Percentiles rank a stretch among this genome's conserved stretches.
Evolutionary conservation across 1,139 yeast species (phyloP).

Genomic region (Debaryomycetaceae sp.): DNA sequence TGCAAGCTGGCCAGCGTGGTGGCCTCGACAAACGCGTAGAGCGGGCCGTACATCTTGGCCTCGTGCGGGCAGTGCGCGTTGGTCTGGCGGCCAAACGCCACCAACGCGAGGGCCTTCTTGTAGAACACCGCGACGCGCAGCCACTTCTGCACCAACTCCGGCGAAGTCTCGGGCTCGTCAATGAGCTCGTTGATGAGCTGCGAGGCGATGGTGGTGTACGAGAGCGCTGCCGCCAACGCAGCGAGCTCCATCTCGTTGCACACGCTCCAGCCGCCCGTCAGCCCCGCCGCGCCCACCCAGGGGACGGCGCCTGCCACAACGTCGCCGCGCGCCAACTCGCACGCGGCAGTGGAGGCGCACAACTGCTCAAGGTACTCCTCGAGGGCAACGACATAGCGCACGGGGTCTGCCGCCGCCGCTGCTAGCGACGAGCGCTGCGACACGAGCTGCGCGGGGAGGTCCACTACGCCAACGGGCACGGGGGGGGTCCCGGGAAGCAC

Average conservation of each 20-base stretch:
- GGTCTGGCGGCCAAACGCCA: constrained; percentile 19
- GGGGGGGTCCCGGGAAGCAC: constrained; percentile 33
- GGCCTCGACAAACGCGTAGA: constrained; percentile 23
- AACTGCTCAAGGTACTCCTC: constrained; percentile 31
- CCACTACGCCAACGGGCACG: constrained; percentile 7
- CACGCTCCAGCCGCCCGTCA: constrained; percentile 26
- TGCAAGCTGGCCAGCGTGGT: constrained; percentile 32
- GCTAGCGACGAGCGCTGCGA: constrained; percentile 17
- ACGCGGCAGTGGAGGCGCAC: too few relatives aligned
- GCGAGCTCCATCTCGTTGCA: constrained; percentile 26
- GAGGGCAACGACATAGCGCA: constrained; percentile 27
- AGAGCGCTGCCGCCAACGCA: constrained; percentile 22
- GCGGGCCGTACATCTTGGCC: constrained; percentile 12
- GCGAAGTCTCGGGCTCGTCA: constrained; percentile 16
- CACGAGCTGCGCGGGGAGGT: constrained; percentile 14
- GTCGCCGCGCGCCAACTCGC: too few relatives aligned
- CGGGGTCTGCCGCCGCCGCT: constrained; percentile 19
- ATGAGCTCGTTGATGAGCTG: constrained; percentile 34
- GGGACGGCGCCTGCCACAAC: too few relatives aligned
- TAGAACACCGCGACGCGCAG: constrained; percentile 31
- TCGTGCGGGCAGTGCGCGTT: constrained; percentile 1
- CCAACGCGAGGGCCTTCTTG: constrained; percentile 27
- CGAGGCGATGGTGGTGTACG: constrained; percentile 33
- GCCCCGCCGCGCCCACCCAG: too few relatives aligned
- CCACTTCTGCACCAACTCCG: constrained; percentile 29